Percentiles rank a stretch among this genome's conserved stretches.
Evolutionary conservation across 2,329 filamentous ascomycete genomes (phyloP).

Genomic region (Neopestalotiopsis sp.): DNA sequence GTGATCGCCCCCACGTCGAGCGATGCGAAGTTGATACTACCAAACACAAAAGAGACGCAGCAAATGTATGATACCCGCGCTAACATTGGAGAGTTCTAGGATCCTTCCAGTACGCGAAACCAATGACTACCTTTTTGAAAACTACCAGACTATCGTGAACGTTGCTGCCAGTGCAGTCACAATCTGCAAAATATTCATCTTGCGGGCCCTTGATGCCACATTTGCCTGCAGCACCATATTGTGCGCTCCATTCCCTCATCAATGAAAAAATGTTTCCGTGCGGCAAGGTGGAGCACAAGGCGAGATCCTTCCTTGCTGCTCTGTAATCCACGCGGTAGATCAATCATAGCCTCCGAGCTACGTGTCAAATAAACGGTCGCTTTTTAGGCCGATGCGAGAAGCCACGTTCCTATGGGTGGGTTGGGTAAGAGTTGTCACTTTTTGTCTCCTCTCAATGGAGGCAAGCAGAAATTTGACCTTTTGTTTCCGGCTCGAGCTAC

Average conservation of each 20-base stretch:
- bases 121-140: not conserved
- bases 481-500: conserved; percentile 15
- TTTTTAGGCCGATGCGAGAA: conserved; percentile 18
- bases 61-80: conserved; percentile 16
- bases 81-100: conserved; percentile 12
- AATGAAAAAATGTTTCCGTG: conserved; percentile 51
- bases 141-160: not conserved
- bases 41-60: not conserved
- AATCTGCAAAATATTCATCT: not conserved
- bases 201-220: not conserved
- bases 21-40: not conserved
- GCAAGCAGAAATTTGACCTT: conserved; percentile 16
- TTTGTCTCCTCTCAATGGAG: conserved; percentile 2
- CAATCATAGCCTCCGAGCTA: conserved; percentile 33
- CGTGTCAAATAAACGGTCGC: conserved; percentile 13
- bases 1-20: conserved; percentile 19
- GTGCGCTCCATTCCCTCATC: not conserved
- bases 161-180: not conserved
- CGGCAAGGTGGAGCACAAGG: conserved; percentile 79
- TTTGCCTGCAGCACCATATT: not conserved
- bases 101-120: not conserved
- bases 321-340: conserved; percentile 79
- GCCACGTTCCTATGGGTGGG: conserved; percentile 18
- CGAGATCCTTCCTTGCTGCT: conserved; percentile 76
- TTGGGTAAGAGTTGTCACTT: conserved; percentile 16